phyloP scores from a whole-genome alignment of 2,329 filamentous ascomycete genomes.

The Chaetoscypha palmicola region DNA sequence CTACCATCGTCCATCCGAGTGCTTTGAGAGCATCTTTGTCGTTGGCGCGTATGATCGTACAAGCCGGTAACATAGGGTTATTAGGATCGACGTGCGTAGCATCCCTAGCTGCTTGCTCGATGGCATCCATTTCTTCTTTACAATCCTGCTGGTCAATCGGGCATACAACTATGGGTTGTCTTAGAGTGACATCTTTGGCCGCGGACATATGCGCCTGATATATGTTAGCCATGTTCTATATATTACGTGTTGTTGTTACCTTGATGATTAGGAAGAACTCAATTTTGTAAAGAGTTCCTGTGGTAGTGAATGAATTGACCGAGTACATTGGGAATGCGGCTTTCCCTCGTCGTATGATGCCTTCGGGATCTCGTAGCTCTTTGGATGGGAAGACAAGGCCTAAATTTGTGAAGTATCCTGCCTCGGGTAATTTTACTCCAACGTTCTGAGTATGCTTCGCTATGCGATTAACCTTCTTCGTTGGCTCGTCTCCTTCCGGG shows the following conservation, averaged over 20 bases:
- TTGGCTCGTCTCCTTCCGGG: conserved; percentile 91
- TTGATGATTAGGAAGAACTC: conserved; percentile 95
- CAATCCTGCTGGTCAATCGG: conserved; percentile 91
- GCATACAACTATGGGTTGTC: conserved; percentile 92
- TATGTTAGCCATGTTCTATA: conserved; percentile 11
- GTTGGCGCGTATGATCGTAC: conserved; percentile 70
- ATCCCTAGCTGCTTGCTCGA: conserved; percentile 91
- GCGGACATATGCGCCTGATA: conserved; percentile 76
- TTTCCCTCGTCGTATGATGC: conserved; percentile 77
- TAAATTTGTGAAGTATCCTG: conserved; percentile 87
- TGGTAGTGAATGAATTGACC: conserved; percentile 86
- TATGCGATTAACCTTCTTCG: conserved; percentile 80
- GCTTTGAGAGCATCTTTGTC: conserved; percentile 60
- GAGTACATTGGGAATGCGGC: conserved; percentile 84
- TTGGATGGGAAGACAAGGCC: conserved; percentile 86
- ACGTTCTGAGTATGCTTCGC: conserved; percentile 77
- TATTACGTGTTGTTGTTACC: conserved; percentile 43
- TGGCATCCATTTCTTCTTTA: conserved; percentile 98
- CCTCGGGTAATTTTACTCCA: conserved; percentile 78
- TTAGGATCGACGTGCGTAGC: conserved; percentile 81
- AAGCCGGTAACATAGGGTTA: conserved; percentile 86
- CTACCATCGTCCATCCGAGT: conserved; percentile 57
- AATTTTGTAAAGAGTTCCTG: conserved; percentile 92
- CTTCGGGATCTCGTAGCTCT: conserved; percentile 79
- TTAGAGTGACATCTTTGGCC: conserved; percentile 78